Base-by-base conservation (phyloP, 306 rosid genomes). In the Arachis stenosperma region DNA sequence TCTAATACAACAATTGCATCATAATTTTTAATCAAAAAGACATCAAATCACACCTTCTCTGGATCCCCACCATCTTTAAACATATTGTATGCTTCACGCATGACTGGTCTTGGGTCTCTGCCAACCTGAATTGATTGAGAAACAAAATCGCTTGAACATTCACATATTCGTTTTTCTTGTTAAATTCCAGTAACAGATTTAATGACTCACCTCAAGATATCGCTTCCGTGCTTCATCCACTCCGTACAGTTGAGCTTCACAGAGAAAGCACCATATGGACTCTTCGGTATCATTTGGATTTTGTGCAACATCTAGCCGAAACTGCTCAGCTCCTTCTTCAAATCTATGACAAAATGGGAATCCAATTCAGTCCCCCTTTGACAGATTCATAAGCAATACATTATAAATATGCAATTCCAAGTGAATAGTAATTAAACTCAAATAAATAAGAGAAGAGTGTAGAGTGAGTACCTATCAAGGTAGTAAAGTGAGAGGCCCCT, bases 261-360 rank as follows among this genome's bases (percentile, higher is more conserved):
- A 93, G 36, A 93, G 86, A 86, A 85, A 93, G 75, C 96, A 93
- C 96, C 97, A 93, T 63, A 91, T 93, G 64, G 98, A 90, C 78
- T 91, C 98, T 74, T 91, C 98, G 0, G 94, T 93, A 52, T 93
- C 97, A 78, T 91, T 93, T 44, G 98, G 97, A 76, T 89, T 93
- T 61, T 89, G 98, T 2, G 97, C 97, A 77, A 89, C 92, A 75
- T 93, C 98, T 84, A 93, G 72, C 54, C 96, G 88, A 69, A 93
- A 93, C 85, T 93, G 98, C 81, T 89, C 91, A 47, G 97, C 97
- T 67, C 94, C 98, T 73, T 91, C 97, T 77, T 85, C 92, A 78
- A 89, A 88, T 77, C 97, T 90, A 79, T 13, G 10, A 10, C 9
- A 75, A 69, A 58, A 74, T 5, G 47, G 44, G 64, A n/a, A 55